Evolutionary conservation across 805 yeast species (phyloP), one percentile per base, ranked within the genome.

Genomic region (Schwanniomyces yamadae): DNA sequence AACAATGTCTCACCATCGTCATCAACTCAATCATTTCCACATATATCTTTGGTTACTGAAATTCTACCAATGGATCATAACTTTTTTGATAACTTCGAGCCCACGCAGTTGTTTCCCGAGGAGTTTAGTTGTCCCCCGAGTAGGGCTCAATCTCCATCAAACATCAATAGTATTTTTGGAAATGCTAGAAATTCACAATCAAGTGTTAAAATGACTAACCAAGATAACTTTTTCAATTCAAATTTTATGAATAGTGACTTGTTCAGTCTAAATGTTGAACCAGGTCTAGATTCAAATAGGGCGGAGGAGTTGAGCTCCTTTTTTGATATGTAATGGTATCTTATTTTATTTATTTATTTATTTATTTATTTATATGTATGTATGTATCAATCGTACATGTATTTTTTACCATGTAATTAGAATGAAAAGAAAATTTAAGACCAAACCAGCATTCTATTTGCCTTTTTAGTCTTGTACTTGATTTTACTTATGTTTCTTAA

Each of bases 31-130:
- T 63, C 71, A 8, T 66, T 82, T 40, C 73, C 75, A 20, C 76
- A 71, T 23, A 78, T 80, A 58, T 66, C 80, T 12, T 68, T 79
- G 31, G 73, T 78, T 34, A 75, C 82, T 6, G 71, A 71, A 38
- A 71, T 65, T 40, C 61, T 76, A 39, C 68, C 83, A 14, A 65
- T 73, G 22, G 65, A 67, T 28, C 61, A 52, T 37, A 63, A 62
- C 18, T 71, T 72, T 48, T 61, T 66, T 36, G 77, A 72, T 34
- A 72, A 73, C 42, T 77, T 77, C 55, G 77, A 76, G 50, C 81
- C 81, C 12, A 66, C 78, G 11, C 80, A 75, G 42, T 63, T 77
- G 43, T 77, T 77, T 45, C 81, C 81, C 4, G 61, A 53, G 16
- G 66, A 46, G 45, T 44, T 37, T 34, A 64, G 71, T 37, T 40